Evolutionary conservation across 1,139 yeast species (phyloP), one percentile per base, ranked within the genome.

Genomic region (Hansenula sp.): DNA sequence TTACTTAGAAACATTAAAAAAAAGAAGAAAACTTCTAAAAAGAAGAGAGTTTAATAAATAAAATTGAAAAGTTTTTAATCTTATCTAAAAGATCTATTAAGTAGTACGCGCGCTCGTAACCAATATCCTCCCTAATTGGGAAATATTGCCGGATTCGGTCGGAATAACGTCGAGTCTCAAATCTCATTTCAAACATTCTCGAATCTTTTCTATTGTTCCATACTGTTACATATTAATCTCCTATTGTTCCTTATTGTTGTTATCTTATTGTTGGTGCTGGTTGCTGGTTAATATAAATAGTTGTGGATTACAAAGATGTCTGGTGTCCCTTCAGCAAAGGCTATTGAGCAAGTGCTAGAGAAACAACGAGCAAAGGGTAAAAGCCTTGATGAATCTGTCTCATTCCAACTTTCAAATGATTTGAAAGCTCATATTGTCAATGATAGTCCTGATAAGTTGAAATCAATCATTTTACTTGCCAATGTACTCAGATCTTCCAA

Each of bases 301-400:
- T n/a, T n/a, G n/a, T n/a, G n/a, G n/a, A n/a, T n/a, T n/a, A n/a
- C n/a, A 7, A 30, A 30, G 9, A 11, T 17, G 24, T 18, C 24
- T 17, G 24, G 13, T 2, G 11, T 12, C 2, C 38, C 38, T 3
- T 28, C 33, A 21, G 38, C 34, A 3, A 40, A 33, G 8, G 16
- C 37, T n/a, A 53, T 56, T 11, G 58, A 56, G 41, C 52, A 45
- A 19, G 34, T 40, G 5, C 41, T 54, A n/a, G 56, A 52, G 16
- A 51, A 48, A 30, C 40, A 44, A 33, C 34, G 52, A 13, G 16
- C 38, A 16, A 44, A 48, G 29, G 50, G 48, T 36, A 33, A 46
- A 2, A 42, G 40, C 10, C 41, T 54, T 27, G 59, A 56, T 29
- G 49, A 52, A 3, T 40, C 44, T 9, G 41, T 47, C 17, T 46